phyloP scores from a whole-genome alignment of 2,329 filamentous ascomycete genomes.

The Fusarium kyushuense region DNA sequence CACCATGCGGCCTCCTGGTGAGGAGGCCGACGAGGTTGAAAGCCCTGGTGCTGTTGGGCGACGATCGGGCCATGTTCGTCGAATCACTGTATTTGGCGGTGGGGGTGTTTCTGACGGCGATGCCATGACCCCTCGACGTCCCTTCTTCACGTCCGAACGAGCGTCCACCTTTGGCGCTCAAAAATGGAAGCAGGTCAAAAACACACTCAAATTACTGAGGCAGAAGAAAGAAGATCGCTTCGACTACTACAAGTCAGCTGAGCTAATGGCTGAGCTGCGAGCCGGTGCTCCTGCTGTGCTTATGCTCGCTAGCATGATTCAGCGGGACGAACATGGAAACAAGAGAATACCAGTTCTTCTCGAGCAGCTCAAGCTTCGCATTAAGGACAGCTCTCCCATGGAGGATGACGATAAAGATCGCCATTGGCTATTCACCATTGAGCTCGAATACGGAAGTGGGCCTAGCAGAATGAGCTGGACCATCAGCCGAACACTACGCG shows the following conservation, averaged over 20 bases:
- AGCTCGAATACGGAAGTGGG: slow-evolving; percentile 95
- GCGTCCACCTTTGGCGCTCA: slow-evolving; percentile 81
- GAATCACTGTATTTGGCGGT: slow-evolving; percentile 74
- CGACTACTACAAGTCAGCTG: slow-evolving; percentile 94
- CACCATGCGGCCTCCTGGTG: slow-evolving; percentile 60
- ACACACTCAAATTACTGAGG: slow-evolving; percentile 82
- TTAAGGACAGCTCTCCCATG: slow-evolving; percentile 81
- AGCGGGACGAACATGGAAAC: slow-evolving; percentile 95
- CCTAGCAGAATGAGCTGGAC: slow-evolving; percentile 97
- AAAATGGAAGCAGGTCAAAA: slow-evolving; percentile 94
- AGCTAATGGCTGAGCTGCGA: slow-evolving; percentile 93
- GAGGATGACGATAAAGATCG: slow-evolving; percentile 73
- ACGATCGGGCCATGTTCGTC: slow-evolving; percentile 72
- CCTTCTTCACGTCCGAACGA: slow-evolving; percentile 73
- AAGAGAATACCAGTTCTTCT: slow-evolving; percentile 94
- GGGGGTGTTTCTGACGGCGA: slow-evolving; percentile 74
- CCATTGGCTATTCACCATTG: slow-evolving; percentile 89
- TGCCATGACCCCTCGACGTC: slow-evolving; percentile 66
- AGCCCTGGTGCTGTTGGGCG: slow-evolving; percentile 61
- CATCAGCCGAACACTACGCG: slow-evolving; percentile 85
- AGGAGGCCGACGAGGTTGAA: slow-evolving; percentile 65
- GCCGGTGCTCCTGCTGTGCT: slow-evolving; percentile 93
- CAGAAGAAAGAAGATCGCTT: slow-evolving; percentile 88
- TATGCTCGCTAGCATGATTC: slow-evolving; percentile 97
- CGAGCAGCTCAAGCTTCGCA: slow-evolving; percentile 90